These are phyloP conservation scores for Phytophthora capsici DNA, from an alignment of 352 stramenopile genomes.

Conservation along the genomic window DNA sequence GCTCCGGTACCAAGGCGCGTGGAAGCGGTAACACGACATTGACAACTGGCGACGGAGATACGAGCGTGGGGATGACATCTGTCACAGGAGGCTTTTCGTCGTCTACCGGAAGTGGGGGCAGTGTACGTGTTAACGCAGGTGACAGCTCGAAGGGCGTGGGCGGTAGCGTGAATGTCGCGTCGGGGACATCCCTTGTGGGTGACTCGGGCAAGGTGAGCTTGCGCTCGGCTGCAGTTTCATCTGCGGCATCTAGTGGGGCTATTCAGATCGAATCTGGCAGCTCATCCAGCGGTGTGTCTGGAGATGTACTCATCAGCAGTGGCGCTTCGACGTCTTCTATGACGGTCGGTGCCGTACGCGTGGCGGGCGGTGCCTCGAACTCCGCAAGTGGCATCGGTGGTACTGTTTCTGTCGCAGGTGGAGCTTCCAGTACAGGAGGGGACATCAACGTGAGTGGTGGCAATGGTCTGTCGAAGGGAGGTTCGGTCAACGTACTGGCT, in stretches of 20 bases:
- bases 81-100: conserved; percentile 25
- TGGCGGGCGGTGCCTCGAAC: too few species aligned
- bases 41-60: conserved; percentile 24
- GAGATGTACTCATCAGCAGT: conserved; percentile 21
- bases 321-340: conserved; percentile 15
- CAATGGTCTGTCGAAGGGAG: too few species aligned
- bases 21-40: conserved; percentile 23
- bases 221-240: conserved; percentile 20
- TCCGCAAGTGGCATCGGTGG: too few species aligned
- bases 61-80: conserved; percentile 21
- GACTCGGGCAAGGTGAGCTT: conserved; percentile 23
- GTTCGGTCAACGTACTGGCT: too few species aligned
- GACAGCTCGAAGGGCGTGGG: conserved; percentile 17
- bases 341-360: conserved; percentile 2
- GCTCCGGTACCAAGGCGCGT: conserved; percentile 11
- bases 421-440: too few species aligned
- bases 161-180: conserved; percentile 24
- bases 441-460: too few species aligned
- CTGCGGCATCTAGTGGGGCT: conserved; percentile 21
- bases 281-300: conserved; percentile 17
- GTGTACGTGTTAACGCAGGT: conserved; percentile 15
- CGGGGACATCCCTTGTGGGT: conserved; percentile 15
- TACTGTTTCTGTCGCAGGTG: too few species aligned
- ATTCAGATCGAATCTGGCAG: conserved; percentile 23
- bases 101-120: conserved; percentile 14